These are phyloP conservation scores for Echites panduratus DNA, from an alignment of 257 asterid genomes.

Conservation along the genomic window DNA sequence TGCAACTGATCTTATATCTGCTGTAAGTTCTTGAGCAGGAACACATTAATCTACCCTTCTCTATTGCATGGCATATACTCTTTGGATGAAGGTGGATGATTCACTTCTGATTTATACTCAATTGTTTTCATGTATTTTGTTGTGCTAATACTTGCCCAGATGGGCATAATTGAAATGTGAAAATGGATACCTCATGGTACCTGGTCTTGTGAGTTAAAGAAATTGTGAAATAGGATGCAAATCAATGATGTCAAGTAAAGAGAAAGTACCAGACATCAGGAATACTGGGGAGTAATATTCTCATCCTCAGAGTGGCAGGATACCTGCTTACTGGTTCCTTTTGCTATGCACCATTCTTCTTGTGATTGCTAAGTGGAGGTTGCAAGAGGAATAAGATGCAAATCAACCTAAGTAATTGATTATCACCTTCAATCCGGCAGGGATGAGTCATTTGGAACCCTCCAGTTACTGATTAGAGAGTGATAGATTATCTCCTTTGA, in stretches of 20 bases:
- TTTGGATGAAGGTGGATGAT: background rate
- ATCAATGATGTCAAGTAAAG: background rate
- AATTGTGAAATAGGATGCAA: background rate
- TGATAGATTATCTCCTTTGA: background rate
- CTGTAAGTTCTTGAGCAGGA: constrained; percentile 30
- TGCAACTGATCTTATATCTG: constrained; percentile 55
- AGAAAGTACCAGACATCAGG: background rate
- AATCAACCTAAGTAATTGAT: background rate
- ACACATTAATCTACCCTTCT: background rate
- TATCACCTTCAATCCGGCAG: background rate
- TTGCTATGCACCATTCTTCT: background rate
- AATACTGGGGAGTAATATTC: background rate
- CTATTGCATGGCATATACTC: background rate
- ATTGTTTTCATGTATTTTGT: background rate
- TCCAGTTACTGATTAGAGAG: background rate
- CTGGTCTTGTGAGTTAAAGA: background rate
- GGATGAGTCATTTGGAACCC: too few relatives aligned
- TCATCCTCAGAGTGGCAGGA: background rate
- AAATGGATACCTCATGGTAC: background rate
- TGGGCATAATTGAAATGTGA: background rate
- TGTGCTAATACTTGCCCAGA: background rate
- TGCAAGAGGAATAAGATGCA: background rate
- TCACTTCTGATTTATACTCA: background rate
- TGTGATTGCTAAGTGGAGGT: background rate
- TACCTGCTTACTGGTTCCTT: background rate